Conservation (phyloP, 164 flowering plant species). For the Vitis labrusca region DNA sequence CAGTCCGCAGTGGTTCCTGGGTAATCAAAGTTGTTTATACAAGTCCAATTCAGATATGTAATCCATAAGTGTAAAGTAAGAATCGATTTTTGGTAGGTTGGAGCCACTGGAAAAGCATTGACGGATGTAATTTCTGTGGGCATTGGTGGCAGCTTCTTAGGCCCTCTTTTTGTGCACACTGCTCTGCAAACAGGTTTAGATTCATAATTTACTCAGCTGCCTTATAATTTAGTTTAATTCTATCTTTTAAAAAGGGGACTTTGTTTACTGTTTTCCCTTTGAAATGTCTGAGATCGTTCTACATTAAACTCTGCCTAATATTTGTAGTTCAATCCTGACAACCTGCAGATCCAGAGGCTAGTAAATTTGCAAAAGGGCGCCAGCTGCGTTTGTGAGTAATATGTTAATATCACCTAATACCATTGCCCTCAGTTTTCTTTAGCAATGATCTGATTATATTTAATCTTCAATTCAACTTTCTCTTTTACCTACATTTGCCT, state of each 20-base stretch:
- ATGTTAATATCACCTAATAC: not conserved
- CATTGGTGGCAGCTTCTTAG: slow-evolving; percentile 95
- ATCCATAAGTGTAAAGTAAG: slow-evolving; percentile 6
- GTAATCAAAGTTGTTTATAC: slow-evolving; percentile 33
- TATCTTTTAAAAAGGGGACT: not conserved
- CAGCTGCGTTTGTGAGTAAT: slow-evolving; percentile 85
- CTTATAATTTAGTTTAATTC: not conserved
- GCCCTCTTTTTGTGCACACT: slow-evolving; percentile 96
- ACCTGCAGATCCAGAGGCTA: slow-evolving; percentile 77
- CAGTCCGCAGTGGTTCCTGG: slow-evolving; percentile 89
- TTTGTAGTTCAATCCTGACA: slow-evolving; percentile 10
- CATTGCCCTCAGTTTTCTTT: not conserved
- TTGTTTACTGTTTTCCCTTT: not conserved
- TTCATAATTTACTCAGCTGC: not conserved
- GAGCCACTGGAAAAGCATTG: slow-evolving; percentile 86
- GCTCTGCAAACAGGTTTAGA: slow-evolving; percentile 89
- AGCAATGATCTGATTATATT: not conserved
- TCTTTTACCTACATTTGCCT: slow-evolving; percentile 10
- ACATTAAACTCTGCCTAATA: not conserved
- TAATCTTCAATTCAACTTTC: not conserved
- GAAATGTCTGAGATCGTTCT: slow-evolving; percentile 2
- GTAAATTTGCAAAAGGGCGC: slow-evolving; percentile 71
- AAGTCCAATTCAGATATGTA: not conserved
- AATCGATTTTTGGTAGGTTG: slow-evolving; percentile 49
- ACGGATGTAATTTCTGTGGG: slow-evolving; percentile 84